phyloP scores from a whole-genome alignment of 2,329 filamentous ascomycete species.

The Penicillium concentricum region DNA sequence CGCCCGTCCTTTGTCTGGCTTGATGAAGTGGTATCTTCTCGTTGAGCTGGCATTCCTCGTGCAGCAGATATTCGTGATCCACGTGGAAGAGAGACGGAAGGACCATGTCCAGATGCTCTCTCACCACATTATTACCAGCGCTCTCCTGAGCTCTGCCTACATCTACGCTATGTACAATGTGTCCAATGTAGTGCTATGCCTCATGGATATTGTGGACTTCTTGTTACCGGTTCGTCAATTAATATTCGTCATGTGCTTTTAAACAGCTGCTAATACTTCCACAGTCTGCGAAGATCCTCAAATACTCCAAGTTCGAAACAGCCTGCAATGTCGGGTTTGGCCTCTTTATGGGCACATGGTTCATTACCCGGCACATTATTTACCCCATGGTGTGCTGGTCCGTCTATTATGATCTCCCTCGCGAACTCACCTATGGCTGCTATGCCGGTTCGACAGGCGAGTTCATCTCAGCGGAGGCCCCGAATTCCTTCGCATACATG shows the following conservation, averaged over 20 bases:
- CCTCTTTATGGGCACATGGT: constrained; percentile 82
- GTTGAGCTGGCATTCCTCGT: constrained; percentile 90
- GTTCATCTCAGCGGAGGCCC: constrained; percentile 34
- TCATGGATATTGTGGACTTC: constrained; percentile 93
- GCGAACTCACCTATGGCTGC: constrained; percentile 66
- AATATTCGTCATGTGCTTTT: not conserved
- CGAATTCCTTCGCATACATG: constrained; percentile 59
- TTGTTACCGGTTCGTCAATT: constrained; percentile 69
- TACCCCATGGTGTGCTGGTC: constrained; percentile 82
- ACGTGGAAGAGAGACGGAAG: constrained; percentile 91
- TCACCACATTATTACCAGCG: constrained; percentile 87
- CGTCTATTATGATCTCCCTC: constrained; percentile 65
- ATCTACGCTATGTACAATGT: constrained; percentile 83
- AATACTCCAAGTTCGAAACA: constrained; percentile 75
- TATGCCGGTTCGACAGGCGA: constrained; percentile 56
- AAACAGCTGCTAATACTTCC: constrained; percentile 3
- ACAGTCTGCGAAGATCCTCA: constrained; percentile 86
- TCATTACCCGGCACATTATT: constrained; percentile 75
- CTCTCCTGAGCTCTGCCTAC: constrained; percentile 78
- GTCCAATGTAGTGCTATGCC: constrained; percentile 80
- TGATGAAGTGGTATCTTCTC: constrained; percentile 86
- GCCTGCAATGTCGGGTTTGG: constrained; percentile 82
- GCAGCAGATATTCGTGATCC: constrained; percentile 89
- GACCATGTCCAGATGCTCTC: constrained; percentile 95
- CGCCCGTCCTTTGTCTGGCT: constrained; percentile 66